phyloP scores from a whole-genome alignment of 129 eudicot genomes.

The Lactuca sativa region DNA sequence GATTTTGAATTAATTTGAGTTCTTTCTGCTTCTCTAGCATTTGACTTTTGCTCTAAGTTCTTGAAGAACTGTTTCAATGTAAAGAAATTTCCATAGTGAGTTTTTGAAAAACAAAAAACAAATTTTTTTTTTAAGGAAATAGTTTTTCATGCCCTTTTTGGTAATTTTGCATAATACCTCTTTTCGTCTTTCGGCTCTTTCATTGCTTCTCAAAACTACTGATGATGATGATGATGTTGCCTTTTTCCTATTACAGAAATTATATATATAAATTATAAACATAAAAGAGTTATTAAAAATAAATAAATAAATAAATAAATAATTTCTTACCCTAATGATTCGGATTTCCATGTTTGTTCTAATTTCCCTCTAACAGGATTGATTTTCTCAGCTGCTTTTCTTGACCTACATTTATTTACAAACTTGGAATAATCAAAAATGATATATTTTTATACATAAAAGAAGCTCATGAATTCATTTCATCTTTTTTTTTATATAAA shows the following conservation, averaged over 20 bases:
- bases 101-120: background rate
- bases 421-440: background rate
- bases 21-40: slow-evolving; percentile 59
- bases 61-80: slow-evolving; percentile 40
- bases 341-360: slow-evolving; percentile 55
- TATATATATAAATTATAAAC: background rate
- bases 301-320: too few species aligned
- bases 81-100: background rate
- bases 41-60: slow-evolving; percentile 54
- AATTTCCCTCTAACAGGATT: slow-evolving; percentile 42
- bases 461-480: too few species aligned
- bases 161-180: slow-evolving; percentile 50
- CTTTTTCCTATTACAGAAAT: background rate
- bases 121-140: too few species aligned
- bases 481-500: background rate
- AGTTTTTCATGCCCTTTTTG: background rate
- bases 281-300: background rate
- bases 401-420: slow-evolving; percentile 35
- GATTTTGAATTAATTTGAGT: slow-evolving; percentile 44
- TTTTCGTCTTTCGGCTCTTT: slow-evolving; percentile 57
- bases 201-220: slow-evolving; percentile 49
- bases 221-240: slow-evolving; percentile 48
- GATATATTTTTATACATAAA: too few species aligned
- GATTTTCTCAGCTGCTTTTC: slow-evolving; percentile 53
- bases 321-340: slow-evolving; percentile 50